Conservation (phyloP, 352 stramenopile genomes). For the Globisporangium nagaii region DNA sequence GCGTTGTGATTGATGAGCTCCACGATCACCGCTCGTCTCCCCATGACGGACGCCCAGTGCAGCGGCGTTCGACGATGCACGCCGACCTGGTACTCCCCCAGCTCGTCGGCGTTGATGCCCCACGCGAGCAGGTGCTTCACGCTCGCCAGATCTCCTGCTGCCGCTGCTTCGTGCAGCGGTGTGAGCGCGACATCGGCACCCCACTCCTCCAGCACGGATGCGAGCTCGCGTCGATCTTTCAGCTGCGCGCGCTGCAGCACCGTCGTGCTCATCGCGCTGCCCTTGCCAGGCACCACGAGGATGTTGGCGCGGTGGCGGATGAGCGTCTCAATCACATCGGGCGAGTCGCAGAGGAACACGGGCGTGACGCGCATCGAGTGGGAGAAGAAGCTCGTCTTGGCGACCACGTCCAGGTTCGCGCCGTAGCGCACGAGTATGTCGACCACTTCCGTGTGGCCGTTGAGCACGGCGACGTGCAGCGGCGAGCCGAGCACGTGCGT, state of each 20-base stretch:
- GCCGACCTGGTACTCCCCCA: conserved; percentile 67
- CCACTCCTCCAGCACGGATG: conserved; percentile 59
- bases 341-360: conserved; percentile 67
- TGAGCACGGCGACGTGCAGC: conserved; percentile 62
- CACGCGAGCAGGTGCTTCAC: conserved; percentile 53
- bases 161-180: conserved; percentile 62
- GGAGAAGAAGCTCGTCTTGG: conserved; percentile 61
- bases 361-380: conserved; percentile 61
- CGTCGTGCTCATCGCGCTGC: conserved; percentile 59
- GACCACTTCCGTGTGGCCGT: conserved; percentile 58
- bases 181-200: conserved; percentile 74
- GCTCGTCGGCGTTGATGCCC: conserved; percentile 48
- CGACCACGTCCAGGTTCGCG: conserved; percentile 56
- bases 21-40: conserved; percentile 38
- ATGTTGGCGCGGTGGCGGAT: conserved; percentile 67
- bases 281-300: conserved; percentile 53
- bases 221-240: conserved; percentile 49
- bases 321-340: conserved; percentile 60
- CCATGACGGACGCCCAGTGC: conserved; percentile 76
- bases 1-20: conserved; percentile 42
- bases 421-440: conserved; percentile 49
- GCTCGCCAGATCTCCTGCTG: conserved; percentile 40
- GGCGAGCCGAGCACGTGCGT: conserved; percentile 60
- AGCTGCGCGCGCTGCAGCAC: conserved; percentile 69
- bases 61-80: conserved; percentile 55